Evolutionary conservation across 2,329 filamentous ascomycete species (phyloP), one percentile per base, ranked within the genome.

Genomic region (Monilinia vaccinii-corymbosi): DNA sequence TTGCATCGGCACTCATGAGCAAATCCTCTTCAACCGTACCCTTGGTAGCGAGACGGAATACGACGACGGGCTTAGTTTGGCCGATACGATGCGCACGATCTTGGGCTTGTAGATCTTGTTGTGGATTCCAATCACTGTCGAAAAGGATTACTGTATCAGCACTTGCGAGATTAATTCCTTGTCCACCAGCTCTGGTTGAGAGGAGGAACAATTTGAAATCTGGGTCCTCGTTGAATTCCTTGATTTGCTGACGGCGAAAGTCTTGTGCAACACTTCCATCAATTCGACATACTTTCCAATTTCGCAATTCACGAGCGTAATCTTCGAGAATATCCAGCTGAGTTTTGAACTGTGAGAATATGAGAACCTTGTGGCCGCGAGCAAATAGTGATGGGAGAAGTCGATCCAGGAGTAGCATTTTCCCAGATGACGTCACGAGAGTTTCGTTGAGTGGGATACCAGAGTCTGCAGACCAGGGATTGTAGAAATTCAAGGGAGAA

Each of bases 291-390:
- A 88, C 81, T 1, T 85, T 82, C 90, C 91, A 97, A 1, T 78
- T 76, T 9, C 90, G 86, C 1, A 97, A 80, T n/a, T 85, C 81
- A 4, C 76, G 77, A 50, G 91, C 91, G 75, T 96, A 99, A 59
- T 93, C 88, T 64, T 95, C 85, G 0, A 99, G 78, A 2, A 99
- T 88, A 69, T 97, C 91, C 0, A 99, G 83, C 64, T 96, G 92
- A 0, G 88, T 96, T 61, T 92, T 95, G 76, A 99, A 99, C 70
- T 99, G 94, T 0, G 90, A 95, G 74, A 99, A 99, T 56, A 99
- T 91, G 49, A 99, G 82, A 32, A 97, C 87, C 70, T 97, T 97
- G 76, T 97, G 92, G 4, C 83, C 87, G 1, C 83, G 80, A 0
- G 77, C 65, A 61, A 99, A 87, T 0, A 99, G 79, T 2, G 80